These are phyloP conservation scores for Mortierella sp. DNA, from an alignment of 371 early-diverging fungal species.

Conservation along the genomic window DNA sequence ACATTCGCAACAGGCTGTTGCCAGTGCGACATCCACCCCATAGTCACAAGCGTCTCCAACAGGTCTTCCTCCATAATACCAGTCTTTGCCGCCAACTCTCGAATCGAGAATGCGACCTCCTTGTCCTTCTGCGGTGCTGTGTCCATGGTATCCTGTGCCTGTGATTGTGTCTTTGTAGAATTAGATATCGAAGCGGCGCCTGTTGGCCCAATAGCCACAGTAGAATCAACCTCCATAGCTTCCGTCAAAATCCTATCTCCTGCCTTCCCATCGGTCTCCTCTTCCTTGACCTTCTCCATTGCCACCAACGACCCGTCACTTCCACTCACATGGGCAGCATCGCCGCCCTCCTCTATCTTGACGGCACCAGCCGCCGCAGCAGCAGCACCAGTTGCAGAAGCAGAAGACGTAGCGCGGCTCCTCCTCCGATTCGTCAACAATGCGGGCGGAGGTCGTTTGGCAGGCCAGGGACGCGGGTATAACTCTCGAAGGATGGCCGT, in stretches of 20 bases:
- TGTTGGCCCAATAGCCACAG: not conserved
- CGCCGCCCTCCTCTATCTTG: not conserved
- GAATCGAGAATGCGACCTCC: slow-evolving; percentile 60
- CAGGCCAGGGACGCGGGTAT: slow-evolving; percentile 53
- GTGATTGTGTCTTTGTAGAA: not conserved
- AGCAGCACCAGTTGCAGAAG: not conserved
- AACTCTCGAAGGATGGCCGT: slow-evolving; percentile 71
- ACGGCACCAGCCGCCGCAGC: not conserved
- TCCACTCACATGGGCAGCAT: not conserved
- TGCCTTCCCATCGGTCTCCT: not conserved
- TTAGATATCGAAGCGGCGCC: not conserved
- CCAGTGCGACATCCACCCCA: slow-evolving; percentile 67
- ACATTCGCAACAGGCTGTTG: not conserved
- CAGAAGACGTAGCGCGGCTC: slow-evolving; percentile 2
- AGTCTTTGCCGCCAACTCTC: slow-evolving; percentile 60
- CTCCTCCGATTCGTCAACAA: slow-evolving; percentile 14
- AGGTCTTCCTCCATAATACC: slow-evolving; percentile 71
- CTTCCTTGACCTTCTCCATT: not conserved
- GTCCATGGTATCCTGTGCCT: not conserved
- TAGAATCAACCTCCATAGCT: slow-evolving; percentile 22
- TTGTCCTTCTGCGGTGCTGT: not conserved
- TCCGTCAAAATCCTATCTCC: not conserved
- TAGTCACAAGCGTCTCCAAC: slow-evolving; percentile 64
- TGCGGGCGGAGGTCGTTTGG: slow-evolving; percentile 20
- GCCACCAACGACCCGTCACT: not conserved